Base-by-base conservation (phyloP, 192 early-diverging fungal species). In the Polychytrium aggregatum region DNA sequence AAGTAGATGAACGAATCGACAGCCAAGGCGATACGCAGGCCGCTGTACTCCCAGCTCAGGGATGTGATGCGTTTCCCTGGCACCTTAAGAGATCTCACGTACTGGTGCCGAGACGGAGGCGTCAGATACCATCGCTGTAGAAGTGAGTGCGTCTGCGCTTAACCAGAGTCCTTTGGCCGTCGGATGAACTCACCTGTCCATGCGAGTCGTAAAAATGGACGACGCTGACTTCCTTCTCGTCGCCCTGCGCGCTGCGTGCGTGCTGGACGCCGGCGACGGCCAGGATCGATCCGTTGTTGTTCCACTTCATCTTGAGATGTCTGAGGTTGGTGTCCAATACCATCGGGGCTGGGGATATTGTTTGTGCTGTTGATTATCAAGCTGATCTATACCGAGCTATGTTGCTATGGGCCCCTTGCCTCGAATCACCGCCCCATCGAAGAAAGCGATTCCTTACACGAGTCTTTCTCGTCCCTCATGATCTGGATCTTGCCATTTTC, bases 1-100 rank as follows among this genome's bases (percentile, higher is more conserved):
- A 80, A 80, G 62, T 71, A 80, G 29, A 80, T 69, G 43, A 74
- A 74, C 1, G 68, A 69, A 42, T 80, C 78, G 25, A 80, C 74
- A 2, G 74, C 72, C 7, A 80, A 43, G 17, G 78, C 78, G 17
- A 80, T 64, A 2, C 74, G 60, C n/a, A 73, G 39, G 2, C 71
- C 74, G 34, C 52, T 65, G 35, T 66, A 54, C 33, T 80, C 78
- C 78, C 78, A 80, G n/a, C 74, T 70, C 1, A 80, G 40, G 9
- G 64, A 66, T 2, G 58, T 57, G 7, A 80, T 71, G 37, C 44
- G 60, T 54, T 70, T 71, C 7, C 78, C 78, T 0, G 78, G 78
- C 1, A 80, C 69, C 62, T 72, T 76, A 29, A 80, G 57, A 1
- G 63, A 74, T 14, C 78, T 58, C 22, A 78, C 45, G 51, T 64